A percentile compares a stretch with the other conserved stretches of the same genome.
Conservation (phyloP, 495 filamentous ascomycete genomes). For the Paragyromitra xinjiangensis region DNA sequence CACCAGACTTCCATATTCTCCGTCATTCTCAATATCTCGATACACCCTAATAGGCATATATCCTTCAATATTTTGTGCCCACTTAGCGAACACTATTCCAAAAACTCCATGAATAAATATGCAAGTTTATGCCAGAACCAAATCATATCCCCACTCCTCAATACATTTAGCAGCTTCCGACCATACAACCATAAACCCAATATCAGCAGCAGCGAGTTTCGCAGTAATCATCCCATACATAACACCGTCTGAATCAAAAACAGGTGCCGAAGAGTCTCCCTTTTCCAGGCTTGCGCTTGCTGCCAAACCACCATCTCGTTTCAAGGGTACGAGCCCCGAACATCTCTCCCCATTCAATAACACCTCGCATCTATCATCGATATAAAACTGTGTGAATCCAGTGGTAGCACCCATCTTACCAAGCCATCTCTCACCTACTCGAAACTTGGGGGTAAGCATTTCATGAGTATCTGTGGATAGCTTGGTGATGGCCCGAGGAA, state of each 20-base stretch:
- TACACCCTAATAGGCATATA: no score
- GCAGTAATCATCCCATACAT: neutral
- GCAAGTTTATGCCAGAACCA: neutral
- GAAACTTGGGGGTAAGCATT: neutral
- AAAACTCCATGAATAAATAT: neutral
- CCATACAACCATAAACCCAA: neutral
- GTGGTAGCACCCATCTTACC: neutral
- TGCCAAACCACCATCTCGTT: neutral
- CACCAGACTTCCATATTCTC: no score
- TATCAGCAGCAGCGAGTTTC: neutral
- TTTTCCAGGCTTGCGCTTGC: neutral
- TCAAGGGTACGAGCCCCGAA: neutral
- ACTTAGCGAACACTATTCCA: no score
- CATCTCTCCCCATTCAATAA: neutral
- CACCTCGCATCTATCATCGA: neutral
- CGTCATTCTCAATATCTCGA: no score
- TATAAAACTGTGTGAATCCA: neutral
- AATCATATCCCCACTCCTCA: conserved; percentile 3
- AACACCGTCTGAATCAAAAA: neutral
- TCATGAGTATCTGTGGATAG: neutral
- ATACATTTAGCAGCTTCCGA: conserved; percentile 2
- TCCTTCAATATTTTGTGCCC: no score
- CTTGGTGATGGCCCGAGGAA: neutral
- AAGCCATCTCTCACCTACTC: neutral
- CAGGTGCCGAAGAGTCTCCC: neutral